Evolutionary conservation across 805 yeast genomes (phyloP).

Genomic region (Lipomyces orientalis): DNA sequence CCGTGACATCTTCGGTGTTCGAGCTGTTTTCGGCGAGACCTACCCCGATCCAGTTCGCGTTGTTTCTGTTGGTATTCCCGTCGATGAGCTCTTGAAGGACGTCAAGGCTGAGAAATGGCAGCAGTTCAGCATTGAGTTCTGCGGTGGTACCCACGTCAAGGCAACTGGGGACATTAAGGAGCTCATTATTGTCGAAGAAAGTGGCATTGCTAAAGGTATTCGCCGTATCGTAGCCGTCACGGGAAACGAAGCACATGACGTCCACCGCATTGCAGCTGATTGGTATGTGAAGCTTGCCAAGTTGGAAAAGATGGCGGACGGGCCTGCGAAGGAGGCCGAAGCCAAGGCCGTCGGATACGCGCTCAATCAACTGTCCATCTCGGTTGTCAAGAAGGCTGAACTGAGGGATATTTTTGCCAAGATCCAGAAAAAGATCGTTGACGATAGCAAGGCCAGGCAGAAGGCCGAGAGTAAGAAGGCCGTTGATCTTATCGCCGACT

Average conservation of each 20-base stretch:
- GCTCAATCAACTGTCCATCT: constrained; percentile 79
- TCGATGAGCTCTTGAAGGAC: constrained; percentile 74
- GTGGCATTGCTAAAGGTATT: constrained; percentile 98
- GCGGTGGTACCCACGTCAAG: constrained; percentile 98
- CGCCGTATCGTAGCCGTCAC: constrained; percentile 98
- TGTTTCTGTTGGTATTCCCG: constrained; percentile 91
- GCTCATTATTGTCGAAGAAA: constrained; percentile 87
- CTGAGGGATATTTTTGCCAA: constrained; percentile 74
- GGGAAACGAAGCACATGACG: constrained; percentile 87
- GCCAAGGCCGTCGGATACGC: constrained; percentile 84
- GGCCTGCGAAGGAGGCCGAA: constrained; percentile 77
- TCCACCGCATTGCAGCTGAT: constrained; percentile 80
- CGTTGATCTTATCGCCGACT: constrained; percentile 72
- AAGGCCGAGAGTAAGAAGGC: constrained; percentile 86
- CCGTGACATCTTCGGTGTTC: constrained; percentile 75
- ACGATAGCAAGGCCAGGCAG: constrained; percentile 83
- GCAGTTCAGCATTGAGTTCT: constrained; percentile 84
- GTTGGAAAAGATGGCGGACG: constrained; percentile 68
- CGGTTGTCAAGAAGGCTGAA: constrained; percentile 78
- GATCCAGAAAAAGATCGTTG: constrained; percentile 86
- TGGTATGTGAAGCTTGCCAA: constrained; percentile 65
- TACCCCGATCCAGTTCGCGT: constrained; percentile 99
- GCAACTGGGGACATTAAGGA: constrained; percentile 93
- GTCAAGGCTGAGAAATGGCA: constrained; percentile 80
- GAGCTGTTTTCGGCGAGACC: constrained; percentile 99